These are phyloP conservation scores for Strobilomyces confusus DNA, from an alignment of 768 basidiomycete species.

Conservation along the genomic window DNA sequence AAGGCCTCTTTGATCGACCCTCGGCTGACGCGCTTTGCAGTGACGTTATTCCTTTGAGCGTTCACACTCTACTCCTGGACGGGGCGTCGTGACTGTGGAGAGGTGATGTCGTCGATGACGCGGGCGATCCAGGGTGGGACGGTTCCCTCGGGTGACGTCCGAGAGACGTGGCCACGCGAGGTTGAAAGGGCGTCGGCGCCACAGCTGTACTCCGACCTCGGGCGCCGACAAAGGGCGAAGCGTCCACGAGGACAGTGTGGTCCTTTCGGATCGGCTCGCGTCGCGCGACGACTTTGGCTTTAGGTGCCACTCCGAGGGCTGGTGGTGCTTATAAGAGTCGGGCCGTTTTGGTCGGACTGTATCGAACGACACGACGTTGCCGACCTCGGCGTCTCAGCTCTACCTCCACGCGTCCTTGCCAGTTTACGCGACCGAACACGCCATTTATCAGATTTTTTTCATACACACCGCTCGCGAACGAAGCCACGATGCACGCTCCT, in stretches of 20 bases:
- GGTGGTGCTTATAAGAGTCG: constrained; percentile 7
- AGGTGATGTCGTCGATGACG: background rate
- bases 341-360: background rate
- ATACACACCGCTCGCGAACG: background rate
- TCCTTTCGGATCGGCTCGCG: background rate
- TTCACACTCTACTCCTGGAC: background rate
- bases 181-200: constrained; percentile 2
- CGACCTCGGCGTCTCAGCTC: background rate
- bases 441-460: background rate
- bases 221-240: constrained; percentile 15
- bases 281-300: background rate
- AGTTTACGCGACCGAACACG: background rate
- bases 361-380: background rate
- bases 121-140: background rate
- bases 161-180: background rate
- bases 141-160: background rate
- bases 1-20: background rate
- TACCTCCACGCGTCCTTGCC: background rate
- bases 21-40: background rate
- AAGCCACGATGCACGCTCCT: background rate
- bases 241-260: constrained; percentile 8
- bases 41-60: background rate
- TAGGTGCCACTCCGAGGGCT: constrained; percentile 5
- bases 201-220: background rate
- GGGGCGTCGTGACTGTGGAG: background rate